These are phyloP conservation scores for Phytophthora cactorum DNA, from an alignment of 352 stramenopile genomes.

Conservation along the genomic window DNA sequence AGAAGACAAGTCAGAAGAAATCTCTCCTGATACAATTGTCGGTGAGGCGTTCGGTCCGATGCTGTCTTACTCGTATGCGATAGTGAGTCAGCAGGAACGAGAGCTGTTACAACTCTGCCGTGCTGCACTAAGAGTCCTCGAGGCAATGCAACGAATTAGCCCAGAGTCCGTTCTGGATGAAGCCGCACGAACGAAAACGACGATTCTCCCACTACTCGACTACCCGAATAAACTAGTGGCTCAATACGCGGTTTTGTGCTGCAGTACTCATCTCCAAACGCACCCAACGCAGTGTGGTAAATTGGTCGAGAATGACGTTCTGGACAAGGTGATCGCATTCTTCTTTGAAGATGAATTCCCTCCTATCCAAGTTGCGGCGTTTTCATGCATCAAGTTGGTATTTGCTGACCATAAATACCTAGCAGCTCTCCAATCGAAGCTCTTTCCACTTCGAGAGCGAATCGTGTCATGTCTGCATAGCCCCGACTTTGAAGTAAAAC, in stretches of 20 bases:
- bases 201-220: conserved; percentile 25
- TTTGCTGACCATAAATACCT: conserved; percentile 27
- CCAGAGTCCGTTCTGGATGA: conserved; percentile 27
- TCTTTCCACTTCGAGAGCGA: conserved; percentile 11
- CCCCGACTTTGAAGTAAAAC: conserved; percentile 30
- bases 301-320: conserved; percentile 18
- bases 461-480: conserved; percentile 27
- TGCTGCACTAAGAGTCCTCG: conserved; percentile 12
- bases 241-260: conserved; percentile 17
- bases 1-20: conserved; percentile 4
- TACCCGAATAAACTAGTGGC: conserved; percentile 28
- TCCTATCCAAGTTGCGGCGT: conserved; percentile 25
- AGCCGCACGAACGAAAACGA: conserved; percentile 22
- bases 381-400: conserved; percentile 30
- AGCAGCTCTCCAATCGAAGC: conserved; percentile 9
- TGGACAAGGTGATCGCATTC: conserved; percentile 27
- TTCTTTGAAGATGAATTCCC: conserved; percentile 24
- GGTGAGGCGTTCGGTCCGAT: conserved; percentile 13
- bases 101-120: conserved; percentile 26
- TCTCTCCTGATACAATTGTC: background rate
- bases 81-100: conserved; percentile 11
- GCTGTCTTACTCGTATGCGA: conserved; percentile 20
- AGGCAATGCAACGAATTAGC: conserved; percentile 13
- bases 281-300: conserved; percentile 27
- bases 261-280: conserved; percentile 21